Evolutionary conservation across 2,329 filamentous ascomycete genomes (phyloP).

Genomic region (Verticillium zaregamsianum): DNA sequence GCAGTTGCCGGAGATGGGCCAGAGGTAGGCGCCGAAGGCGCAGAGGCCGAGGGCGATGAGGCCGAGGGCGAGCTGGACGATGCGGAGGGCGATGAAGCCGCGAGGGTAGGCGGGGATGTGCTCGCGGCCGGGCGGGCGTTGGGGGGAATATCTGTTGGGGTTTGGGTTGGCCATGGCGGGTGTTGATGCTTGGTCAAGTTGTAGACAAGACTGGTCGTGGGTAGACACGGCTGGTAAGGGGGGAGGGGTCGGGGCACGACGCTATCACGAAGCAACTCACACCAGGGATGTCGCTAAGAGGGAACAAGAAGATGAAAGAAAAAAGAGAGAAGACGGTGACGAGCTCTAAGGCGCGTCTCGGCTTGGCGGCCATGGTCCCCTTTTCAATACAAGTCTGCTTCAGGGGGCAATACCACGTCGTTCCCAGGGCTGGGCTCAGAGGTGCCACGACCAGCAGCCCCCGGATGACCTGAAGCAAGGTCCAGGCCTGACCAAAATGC

Average conservation of each 20-base stretch:
- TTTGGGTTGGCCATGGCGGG: not conserved
- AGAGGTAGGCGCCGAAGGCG: conserved; percentile 34
- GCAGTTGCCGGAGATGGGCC: conserved; percentile 29
- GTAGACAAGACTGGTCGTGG: not conserved
- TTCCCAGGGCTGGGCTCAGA: not conserved
- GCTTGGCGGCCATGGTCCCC: not conserved
- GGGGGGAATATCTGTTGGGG: conserved; percentile 20
- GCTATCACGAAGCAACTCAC: not conserved
- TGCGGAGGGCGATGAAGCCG: conserved; percentile 38
- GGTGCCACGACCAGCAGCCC: no score
- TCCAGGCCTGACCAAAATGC: not conserved
- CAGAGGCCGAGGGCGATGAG: conserved; percentile 42
- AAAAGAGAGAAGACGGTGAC: not conserved
- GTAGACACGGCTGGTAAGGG: not conserved
- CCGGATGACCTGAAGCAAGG: not conserved
- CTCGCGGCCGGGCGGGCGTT: conserved; percentile 33
- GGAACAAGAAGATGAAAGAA: not conserved
- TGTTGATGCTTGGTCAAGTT: not conserved
- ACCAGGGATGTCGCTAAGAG: not conserved
- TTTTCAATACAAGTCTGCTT: not conserved
- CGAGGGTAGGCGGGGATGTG: conserved; percentile 42
- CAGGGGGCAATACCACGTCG: not conserved
- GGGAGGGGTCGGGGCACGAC: not conserved
- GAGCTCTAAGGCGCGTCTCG: not conserved
- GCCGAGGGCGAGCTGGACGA: conserved; percentile 40